Percentiles rank a stretch among this genome's conserved stretches.
Evolutionary conservation across 2,329 filamentous ascomycete genomes (phyloP).

Genomic region (Pseudocercospora vitis): DNA sequence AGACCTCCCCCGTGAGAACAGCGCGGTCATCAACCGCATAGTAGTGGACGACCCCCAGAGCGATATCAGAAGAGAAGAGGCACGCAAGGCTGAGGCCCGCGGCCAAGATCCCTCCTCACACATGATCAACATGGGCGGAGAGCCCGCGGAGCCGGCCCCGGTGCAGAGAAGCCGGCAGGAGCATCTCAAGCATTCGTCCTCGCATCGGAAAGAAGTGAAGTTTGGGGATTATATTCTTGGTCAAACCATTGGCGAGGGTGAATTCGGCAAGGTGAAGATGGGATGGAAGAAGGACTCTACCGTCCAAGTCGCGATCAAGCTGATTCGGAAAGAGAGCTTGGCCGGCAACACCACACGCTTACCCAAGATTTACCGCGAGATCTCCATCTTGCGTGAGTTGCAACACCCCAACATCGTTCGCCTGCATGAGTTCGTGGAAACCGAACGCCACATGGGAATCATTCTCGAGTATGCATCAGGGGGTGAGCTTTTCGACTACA

Average conservation of each 20-base stretch:
- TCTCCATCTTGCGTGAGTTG: slow-evolving; percentile 81
- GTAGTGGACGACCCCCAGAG: slow-evolving; percentile 73
- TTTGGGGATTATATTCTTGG: slow-evolving; percentile 96
- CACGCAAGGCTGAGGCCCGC: slow-evolving; percentile 63
- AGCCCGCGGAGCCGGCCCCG: slow-evolving; percentile 30
- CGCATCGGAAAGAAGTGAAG: slow-evolving; percentile 69
- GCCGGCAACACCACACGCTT: slow-evolving; percentile 85
- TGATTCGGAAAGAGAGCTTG: slow-evolving; percentile 88
- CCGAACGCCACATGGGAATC: slow-evolving; percentile 94
- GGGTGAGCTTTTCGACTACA: slow-evolving; percentile 97
- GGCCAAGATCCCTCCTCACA: slow-evolving; percentile 46
- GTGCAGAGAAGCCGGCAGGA: slow-evolving; percentile 56
- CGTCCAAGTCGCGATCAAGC: slow-evolving; percentile 92
- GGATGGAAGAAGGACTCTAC: slow-evolving; percentile 96
- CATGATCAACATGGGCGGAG: slow-evolving; percentile 49
- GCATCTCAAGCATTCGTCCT: slow-evolving; percentile 52
- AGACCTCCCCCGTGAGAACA: slow-evolving; percentile 69
- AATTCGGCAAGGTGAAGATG: slow-evolving; percentile 98
- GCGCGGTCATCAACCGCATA: slow-evolving; percentile 74
- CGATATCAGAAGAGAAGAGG: slow-evolving; percentile 69
- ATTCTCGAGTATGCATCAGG: slow-evolving; percentile 98
- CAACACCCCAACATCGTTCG: slow-evolving; percentile 96
- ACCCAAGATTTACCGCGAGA: slow-evolving; percentile 96
- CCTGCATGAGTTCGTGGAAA: slow-evolving; percentile 97
- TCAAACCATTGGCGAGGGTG: slow-evolving; percentile 93